Conservation (phyloP, 140 eudicot genomes). For the Stevia rebaudiana region DNA sequence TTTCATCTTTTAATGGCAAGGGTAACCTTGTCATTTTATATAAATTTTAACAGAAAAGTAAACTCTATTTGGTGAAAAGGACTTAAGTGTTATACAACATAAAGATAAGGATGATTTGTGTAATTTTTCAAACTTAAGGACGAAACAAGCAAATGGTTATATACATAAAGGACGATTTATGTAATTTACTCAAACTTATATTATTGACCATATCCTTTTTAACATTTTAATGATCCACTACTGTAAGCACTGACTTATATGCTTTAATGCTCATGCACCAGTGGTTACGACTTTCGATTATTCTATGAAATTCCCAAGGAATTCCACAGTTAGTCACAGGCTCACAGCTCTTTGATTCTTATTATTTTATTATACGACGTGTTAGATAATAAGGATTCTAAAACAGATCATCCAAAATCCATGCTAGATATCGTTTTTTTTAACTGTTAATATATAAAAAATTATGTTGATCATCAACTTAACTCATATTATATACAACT, state of each 20-base stretch:
- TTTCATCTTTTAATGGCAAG: too few species aligned
- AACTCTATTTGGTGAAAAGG: too few species aligned
- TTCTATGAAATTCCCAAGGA: background rate
- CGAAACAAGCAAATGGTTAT: too few species aligned
- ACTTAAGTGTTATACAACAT: too few species aligned
- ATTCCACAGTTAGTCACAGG: background rate
- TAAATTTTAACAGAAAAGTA: too few species aligned
- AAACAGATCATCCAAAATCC: slow-evolving; percentile 11
- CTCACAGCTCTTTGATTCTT: background rate
- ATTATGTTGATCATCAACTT: background rate
- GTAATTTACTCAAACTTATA: too few species aligned
- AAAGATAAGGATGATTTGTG: too few species aligned
- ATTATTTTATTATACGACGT: background rate
- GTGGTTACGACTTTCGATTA: background rate
- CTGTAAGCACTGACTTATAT: background rate
- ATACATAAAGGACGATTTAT: too few species aligned
- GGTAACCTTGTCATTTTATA: too few species aligned
- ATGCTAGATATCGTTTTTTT: background rate
- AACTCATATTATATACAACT: background rate
- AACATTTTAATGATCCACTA: too few species aligned
- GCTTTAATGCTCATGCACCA: background rate
- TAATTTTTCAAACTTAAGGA: too few species aligned
- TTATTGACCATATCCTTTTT: too few species aligned
- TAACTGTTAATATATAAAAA: background rate
- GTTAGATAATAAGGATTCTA: background rate